Conservation (phyloP, 2,329 filamentous ascomycete species). For the Atkinsonella texensis region DNA sequence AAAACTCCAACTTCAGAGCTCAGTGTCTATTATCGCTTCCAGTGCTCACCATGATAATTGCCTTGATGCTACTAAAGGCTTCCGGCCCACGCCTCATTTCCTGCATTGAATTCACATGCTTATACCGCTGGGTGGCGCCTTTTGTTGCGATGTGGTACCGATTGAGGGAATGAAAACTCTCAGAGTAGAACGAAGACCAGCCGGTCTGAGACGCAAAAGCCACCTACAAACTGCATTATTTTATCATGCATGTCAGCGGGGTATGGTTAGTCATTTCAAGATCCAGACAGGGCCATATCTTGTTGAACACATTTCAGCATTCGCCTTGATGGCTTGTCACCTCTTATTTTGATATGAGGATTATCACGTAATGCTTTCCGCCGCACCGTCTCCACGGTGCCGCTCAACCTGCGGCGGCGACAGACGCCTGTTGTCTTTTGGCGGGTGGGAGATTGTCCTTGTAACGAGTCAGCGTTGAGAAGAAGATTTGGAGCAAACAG, state of each 20-base stretch:
- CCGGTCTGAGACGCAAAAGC: conserved; percentile 2
- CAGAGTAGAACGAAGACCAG: background rate
- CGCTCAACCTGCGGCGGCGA: conserved; percentile 26
- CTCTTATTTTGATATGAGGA: background rate
- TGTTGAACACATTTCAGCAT: background rate
- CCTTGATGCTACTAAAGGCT: background rate
- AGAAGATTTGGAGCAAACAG: conserved; percentile 5
- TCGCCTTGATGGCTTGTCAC: background rate
- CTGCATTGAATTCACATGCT: background rate
- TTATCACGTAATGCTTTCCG: background rate
- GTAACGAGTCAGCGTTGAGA: conserved; percentile 14
- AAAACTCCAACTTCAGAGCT: background rate
- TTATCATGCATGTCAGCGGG: conserved; percentile 5
- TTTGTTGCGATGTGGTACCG: background rate
- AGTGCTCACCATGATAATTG: conserved; percentile 1
- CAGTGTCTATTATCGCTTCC: background rate
- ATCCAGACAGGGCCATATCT: conserved; percentile 4
- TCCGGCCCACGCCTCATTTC: background rate
- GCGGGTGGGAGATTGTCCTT: conserved; percentile 27
- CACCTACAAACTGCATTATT: conserved; percentile 2
- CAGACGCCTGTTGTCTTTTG: conserved; percentile 30
- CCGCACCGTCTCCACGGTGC: background rate
- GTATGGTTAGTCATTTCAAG: background rate
- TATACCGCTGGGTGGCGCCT: background rate
- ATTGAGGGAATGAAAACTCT: background rate